A percentile compares a stretch with the other conserved stretches of the same genome.
Conservation (phyloP, 345 rosid genomes). For the Salix brachista region DNA sequence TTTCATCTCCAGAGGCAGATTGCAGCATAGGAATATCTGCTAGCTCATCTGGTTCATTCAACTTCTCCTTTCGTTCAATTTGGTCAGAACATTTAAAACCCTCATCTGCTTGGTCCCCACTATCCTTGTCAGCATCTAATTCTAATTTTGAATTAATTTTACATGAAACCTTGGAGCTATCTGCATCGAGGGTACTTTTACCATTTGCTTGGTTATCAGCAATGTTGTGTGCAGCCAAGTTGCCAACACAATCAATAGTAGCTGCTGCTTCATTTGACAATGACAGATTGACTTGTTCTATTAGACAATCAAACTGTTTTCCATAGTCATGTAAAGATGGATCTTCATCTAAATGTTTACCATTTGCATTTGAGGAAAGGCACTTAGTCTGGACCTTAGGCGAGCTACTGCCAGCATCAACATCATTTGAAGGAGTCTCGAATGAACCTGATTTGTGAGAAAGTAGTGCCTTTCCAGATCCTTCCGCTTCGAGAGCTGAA, state of each 20-base stretch:
- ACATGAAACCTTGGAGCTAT: conserved; percentile 12
- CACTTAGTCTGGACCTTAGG: conserved; percentile 22
- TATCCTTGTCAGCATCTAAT: conserved; percentile 27
- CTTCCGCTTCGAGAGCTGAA: conserved; percentile 38
- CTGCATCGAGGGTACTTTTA: neutral
- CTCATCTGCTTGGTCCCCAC: conserved; percentile 27
- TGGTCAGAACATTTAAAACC: conserved; percentile 26
- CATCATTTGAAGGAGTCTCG: conserved; percentile 31
- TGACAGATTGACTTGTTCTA: neutral
- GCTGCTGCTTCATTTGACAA: conserved; percentile 9
- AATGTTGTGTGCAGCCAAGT: neutral
- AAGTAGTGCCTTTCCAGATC: conserved; percentile 31
- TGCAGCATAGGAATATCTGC: conserved; percentile 30
- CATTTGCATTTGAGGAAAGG: conserved; percentile 5
- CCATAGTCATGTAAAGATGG: neutral
- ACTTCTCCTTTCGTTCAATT: conserved; percentile 38
- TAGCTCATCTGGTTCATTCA: conserved; percentile 29
- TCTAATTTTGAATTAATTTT: conserved; percentile 33
- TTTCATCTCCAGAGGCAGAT: conserved; percentile 54
- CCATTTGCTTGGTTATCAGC: neutral
- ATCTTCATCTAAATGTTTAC: conserved; percentile 8
- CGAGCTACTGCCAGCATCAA: conserved; percentile 19
- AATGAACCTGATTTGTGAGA: conserved; percentile 31
- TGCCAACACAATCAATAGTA: neutral
- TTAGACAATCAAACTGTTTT: neutral